Evolutionary conservation across 2,329 filamentous ascomycete genomes (phyloP).

Genomic region (Colletotrichum spaethianum): DNA sequence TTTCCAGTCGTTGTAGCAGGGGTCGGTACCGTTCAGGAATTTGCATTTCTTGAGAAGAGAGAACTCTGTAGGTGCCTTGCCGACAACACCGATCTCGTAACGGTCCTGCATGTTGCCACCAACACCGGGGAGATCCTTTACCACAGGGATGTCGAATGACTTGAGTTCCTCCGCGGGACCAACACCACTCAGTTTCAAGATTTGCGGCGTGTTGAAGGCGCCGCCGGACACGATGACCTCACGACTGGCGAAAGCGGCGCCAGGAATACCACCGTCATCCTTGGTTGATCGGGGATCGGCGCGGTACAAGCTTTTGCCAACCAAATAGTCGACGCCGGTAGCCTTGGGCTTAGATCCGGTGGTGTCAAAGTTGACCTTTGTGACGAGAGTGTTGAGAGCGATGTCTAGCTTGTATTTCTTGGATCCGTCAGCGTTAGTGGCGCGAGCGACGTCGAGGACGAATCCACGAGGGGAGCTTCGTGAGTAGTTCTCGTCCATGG

Average conservation of each 20-base stretch:
- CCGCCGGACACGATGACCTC: conserved; percentile 66
- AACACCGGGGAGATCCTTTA: conserved; percentile 64
- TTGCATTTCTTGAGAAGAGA: conserved; percentile 34
- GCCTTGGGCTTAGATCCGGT: conserved; percentile 45
- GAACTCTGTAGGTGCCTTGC: conserved; percentile 13
- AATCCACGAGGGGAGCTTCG: conserved; percentile 62
- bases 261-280: conserved; percentile 22
- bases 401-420: conserved; percentile 46
- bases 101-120: conserved; percentile 65
- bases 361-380: conserved; percentile 54
- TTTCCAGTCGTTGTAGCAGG: conserved; percentile 47
- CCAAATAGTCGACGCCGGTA: conserved; percentile 57
- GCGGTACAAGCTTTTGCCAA: conserved; percentile 56
- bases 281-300: conserved; percentile 55
- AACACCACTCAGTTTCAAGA: conserved; percentile 66
- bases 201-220: conserved; percentile 63
- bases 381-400: conserved; percentile 46
- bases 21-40: conserved; percentile 49
- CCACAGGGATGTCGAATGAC: conserved; percentile 58
- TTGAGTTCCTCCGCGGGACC: conserved; percentile 59
- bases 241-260: conserved; percentile 47
- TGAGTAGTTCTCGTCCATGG: conserved; percentile 57
- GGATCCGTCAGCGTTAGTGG: neutral
- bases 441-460: conserved; percentile 49
- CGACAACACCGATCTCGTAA: conserved; percentile 54